A percentile compares a stretch with the other conserved stretches of the same genome.
Evolutionary conservation across 768 basidiomycete genomes (phyloP).

Genomic region (Auriscalpium orientale): DNA sequence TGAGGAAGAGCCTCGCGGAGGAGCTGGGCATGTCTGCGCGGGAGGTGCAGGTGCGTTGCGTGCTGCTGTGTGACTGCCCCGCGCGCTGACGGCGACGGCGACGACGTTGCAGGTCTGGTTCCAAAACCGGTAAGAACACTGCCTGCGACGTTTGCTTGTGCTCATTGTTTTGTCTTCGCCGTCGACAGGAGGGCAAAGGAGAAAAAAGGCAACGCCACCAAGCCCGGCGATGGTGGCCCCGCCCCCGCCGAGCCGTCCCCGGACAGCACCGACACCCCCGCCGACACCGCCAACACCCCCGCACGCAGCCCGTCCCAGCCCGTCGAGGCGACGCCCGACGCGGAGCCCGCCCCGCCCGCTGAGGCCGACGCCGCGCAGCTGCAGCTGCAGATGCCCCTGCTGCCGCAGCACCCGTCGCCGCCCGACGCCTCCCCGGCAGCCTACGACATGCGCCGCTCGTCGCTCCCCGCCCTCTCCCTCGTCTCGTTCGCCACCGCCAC

Average conservation of each 20-base stretch:
- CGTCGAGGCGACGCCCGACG: constrained; percentile 4
- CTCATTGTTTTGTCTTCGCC: constrained; percentile 3
- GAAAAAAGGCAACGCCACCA: constrained; percentile 36
- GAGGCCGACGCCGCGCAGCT: background rate
- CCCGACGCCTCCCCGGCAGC: background rate
- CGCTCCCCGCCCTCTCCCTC: constrained; percentile 10
- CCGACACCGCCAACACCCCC: background rate
- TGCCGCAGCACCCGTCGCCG: background rate
- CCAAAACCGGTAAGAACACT: constrained; percentile 54
- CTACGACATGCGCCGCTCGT: constrained; percentile 10
- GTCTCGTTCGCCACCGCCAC: background rate
- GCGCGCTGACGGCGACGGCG: constrained; percentile 9
- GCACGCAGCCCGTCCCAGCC: constrained; percentile 1
- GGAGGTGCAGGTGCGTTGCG: constrained; percentile 78
- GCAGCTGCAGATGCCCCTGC: constrained; percentile 4
- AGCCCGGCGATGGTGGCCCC: background rate
- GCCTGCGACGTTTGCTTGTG: constrained; percentile 7
- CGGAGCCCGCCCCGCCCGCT: background rate
- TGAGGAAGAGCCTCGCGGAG: constrained; percentile 72
- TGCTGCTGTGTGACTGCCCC: constrained; percentile 9
- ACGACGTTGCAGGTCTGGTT: constrained; percentile 67
- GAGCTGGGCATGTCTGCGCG: constrained; percentile 89
- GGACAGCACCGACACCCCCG: background rate
- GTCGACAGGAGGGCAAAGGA: constrained; percentile 70
- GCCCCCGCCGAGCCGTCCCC: background rate